Percentiles rank a stretch among this genome's conserved stretches.
These are phyloP conservation scores for Irpex sp. DNA, from an alignment of 1,284 basidiomycete genomes.

Conservation along the genomic window DNA sequence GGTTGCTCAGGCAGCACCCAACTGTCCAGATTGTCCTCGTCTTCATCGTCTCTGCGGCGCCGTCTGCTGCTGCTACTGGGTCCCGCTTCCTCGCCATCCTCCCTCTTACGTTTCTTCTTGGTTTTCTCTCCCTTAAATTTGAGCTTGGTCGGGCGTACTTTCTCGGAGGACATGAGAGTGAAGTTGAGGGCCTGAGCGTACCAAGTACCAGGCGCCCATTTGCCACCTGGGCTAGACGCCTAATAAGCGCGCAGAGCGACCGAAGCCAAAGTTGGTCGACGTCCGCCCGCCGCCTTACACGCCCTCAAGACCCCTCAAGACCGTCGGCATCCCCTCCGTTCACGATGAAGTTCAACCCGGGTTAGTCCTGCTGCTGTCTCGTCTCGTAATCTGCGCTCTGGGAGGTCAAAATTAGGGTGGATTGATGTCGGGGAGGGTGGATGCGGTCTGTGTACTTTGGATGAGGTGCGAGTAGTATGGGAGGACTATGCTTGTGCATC, in stretches of 20 bases:
- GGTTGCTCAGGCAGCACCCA: conserved; percentile 77
- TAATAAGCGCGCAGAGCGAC: conserved; percentile 23
- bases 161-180: conserved; percentile 40
- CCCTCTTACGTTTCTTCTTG: conserved; percentile 77
- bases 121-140: conserved; percentile 87
- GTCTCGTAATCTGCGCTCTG: conserved; percentile 20
- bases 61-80: conserved; percentile 44
- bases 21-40: conserved; percentile 63
- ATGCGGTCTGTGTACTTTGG: conserved; percentile 26
- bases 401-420: conserved; percentile 42
- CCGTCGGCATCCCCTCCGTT: conserved; percentile 55
- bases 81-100: conserved; percentile 44
- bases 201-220: neutral
- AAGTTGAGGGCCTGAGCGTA: neutral
- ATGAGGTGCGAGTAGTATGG: conserved; percentile 34
- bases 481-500: conserved; percentile 2
- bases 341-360: conserved; percentile 73
- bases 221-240: conserved; percentile 8
- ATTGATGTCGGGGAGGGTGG: conserved; percentile 34
- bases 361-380: conserved; percentile 41
- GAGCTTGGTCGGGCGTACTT: conserved; percentile 65
- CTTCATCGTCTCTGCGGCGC: conserved; percentile 45
- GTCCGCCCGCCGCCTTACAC: conserved; percentile 1
- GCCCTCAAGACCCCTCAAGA: conserved; percentile 58
- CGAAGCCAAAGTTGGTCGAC: conserved; percentile 33